Evolutionary conservation across 192 early-diverging fungal species (phyloP), one percentile per base, ranked within the genome.

Genomic region (Entomortierella chlamydospora): DNA sequence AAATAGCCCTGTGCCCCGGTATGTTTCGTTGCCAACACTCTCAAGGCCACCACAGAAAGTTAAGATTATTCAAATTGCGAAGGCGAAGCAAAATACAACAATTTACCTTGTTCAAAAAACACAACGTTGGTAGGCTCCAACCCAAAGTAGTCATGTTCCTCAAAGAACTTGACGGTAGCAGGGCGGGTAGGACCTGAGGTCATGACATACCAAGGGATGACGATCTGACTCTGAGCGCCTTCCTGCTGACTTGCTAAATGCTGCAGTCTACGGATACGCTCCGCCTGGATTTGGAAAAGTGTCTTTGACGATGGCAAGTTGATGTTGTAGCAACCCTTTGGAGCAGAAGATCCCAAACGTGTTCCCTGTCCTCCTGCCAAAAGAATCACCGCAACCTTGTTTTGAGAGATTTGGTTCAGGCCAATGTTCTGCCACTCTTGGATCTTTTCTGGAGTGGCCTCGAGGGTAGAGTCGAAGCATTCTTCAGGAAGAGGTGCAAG

Each of bases 181-280:
- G 59, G 82, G 56, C 91, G 87, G 23, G 98, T 99, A 20, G 98
- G 98, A 10, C 94, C 97, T 45, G 95, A 96, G 52, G 96, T 97
- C 98, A 99, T 99, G 72, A 99, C 90, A 81, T 97, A 97, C 97
- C 97, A 99, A 10, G 97, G 96, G 61, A 99, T 96, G 26, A 91
- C 86, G 17, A 92, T 83, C n/a, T 86, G 69, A 5, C 71, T 69
- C 6, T 66, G 47, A n/a, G 83, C 65, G 49, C 73, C 71, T 42
- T 82, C 56, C 25, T 47, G 61, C 60, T 73, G 15, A 22, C 30
- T 70, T 15, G 87, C 83, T 43, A 96, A 57, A 51, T 89, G 81
- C 83, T 99, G 95, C 64, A 99, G 74, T 42, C 90, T 87, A 30
- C 89, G 81, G 82, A 99, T 97, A 55, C 97, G 92, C 85, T 97